Evolutionary conservation across 352 stramenopile species (phyloP).

Genomic region (Globisporangium spiculum): DNA sequence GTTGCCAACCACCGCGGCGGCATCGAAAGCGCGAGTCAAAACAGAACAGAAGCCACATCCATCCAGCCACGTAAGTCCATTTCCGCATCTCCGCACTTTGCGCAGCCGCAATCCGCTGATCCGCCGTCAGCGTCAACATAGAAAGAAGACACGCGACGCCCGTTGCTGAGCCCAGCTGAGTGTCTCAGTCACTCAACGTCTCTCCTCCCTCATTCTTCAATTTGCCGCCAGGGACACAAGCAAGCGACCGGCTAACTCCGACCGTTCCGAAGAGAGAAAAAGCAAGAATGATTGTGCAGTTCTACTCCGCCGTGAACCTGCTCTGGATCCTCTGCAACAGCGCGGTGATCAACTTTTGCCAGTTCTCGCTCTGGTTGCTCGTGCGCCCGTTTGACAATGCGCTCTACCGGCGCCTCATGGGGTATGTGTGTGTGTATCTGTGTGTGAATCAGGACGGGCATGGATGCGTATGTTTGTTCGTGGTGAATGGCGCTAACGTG

Average conservation of each 20-base stretch:
- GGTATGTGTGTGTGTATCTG: slow-evolving; percentile 21
- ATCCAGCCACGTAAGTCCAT: not conserved
- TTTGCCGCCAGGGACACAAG: not conserved
- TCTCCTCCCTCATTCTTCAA: not conserved
- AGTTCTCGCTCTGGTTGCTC: slow-evolving; percentile 81
- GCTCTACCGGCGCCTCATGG: slow-evolving; percentile 80
- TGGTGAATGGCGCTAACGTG: slow-evolving; percentile 7
- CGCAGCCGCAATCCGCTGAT: not conserved
- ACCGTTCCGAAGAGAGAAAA: not conserved
- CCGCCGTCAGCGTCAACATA: not conserved
- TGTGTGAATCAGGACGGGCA: not conserved
- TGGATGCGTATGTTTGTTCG: not conserved
- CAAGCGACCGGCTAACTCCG: not conserved
- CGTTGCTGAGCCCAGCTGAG: not conserved
- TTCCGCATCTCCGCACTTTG: not conserved
- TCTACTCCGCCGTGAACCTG: slow-evolving; percentile 77
- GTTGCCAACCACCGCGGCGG: slow-evolving; percentile 2
- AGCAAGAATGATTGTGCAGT: slow-evolving; percentile 45
- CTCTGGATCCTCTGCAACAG: slow-evolving; percentile 86
- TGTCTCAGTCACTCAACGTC: not conserved
- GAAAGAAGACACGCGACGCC: not conserved
- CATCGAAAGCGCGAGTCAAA: slow-evolving; percentile 9
- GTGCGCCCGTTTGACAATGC: slow-evolving; percentile 79
- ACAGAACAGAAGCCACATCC: not conserved
- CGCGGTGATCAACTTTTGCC: slow-evolving; percentile 73